phyloP scores from a whole-genome alignment of 2,329 filamentous ascomycete species.

The Aspergillus texensis region DNA sequence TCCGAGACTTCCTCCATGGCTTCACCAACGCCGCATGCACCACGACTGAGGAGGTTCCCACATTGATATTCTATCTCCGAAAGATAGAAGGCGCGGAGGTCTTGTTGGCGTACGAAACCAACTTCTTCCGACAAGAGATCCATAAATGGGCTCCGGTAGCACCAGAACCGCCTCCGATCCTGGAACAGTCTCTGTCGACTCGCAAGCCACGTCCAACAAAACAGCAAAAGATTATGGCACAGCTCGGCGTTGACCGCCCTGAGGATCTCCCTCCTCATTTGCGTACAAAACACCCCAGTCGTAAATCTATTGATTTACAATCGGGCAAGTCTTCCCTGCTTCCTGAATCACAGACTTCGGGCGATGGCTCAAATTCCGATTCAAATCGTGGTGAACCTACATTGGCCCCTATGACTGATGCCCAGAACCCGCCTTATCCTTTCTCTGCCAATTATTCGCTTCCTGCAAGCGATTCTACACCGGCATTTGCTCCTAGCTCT shows the following conservation, averaged over 20 bases:
- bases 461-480: conserved; percentile 38
- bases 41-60: conserved; percentile 83
- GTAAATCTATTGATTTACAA: conserved; percentile 65
- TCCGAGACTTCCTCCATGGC: conserved; percentile 77
- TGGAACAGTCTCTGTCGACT: conserved; percentile 86
- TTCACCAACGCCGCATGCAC: conserved; percentile 81
- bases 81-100: conserved; percentile 98
- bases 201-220: conserved; percentile 96
- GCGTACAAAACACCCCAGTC: conserved; percentile 73
- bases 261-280: conserved; percentile 86
- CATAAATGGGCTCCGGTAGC: conserved; percentile 95
- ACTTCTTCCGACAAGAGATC: conserved; percentile 92
- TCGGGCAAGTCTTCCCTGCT: conserved; percentile 29
- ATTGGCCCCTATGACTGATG: conserved; percentile 34
- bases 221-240: conserved; percentile 88
- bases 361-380: conserved; percentile 32
- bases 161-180: conserved; percentile 78
- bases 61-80: conserved; percentile 89
- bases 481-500: conserved; percentile 39
- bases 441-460: conserved; percentile 45
- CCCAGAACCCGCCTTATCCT: conserved; percentile 36
- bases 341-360: conserved; percentile 34
- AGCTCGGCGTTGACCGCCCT: conserved; percentile 84
- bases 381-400: conserved; percentile 37
- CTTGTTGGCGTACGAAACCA: conserved; percentile 88